Evolutionary conservation across 2,329 filamentous ascomycete genomes (phyloP).

Genomic region (Nemania sp.): DNA sequence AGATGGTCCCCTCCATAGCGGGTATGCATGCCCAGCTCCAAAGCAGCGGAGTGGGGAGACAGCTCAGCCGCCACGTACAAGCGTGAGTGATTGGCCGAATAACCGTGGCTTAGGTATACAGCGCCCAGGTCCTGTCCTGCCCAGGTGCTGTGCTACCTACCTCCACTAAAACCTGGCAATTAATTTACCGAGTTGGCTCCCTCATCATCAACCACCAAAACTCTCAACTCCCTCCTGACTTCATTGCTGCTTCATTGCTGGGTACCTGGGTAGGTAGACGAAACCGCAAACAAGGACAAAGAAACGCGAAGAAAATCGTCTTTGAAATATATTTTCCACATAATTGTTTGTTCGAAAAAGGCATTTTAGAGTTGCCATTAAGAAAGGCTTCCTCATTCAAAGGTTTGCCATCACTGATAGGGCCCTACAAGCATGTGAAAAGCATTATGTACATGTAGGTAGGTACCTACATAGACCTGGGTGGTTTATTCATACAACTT

Average conservation of each 20-base stretch:
- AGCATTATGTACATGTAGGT: too few relatives aligned
- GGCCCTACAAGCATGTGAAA: too few relatives aligned
- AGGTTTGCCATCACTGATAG: too few relatives aligned
- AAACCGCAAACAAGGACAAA: background rate
- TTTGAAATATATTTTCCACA: too few relatives aligned
- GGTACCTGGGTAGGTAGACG: background rate
- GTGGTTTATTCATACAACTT: too few relatives aligned
- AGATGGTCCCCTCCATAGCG: background rate
- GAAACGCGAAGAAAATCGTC: too few relatives aligned
- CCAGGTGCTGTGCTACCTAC: background rate
- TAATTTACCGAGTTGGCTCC: conserved; percentile 2
- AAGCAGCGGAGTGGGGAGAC: conserved; percentile 12
- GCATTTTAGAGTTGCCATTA: too few relatives aligned
- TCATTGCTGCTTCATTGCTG: background rate
- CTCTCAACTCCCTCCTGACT: background rate
- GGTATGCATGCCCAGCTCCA: background rate
- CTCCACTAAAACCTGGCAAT: background rate
- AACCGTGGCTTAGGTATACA: conserved; percentile 5
- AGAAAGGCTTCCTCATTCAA: too few relatives aligned
- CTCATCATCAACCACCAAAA: too few relatives aligned
- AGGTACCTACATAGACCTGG: too few relatives aligned
- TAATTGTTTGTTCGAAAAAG: too few relatives aligned
- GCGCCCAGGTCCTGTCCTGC: background rate
- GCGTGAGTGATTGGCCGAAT: conserved; percentile 2
- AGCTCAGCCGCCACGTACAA: conserved; percentile 39